Conservation (phyloP, 306 rosid genomes). For the Casuarina glauca region DNA sequence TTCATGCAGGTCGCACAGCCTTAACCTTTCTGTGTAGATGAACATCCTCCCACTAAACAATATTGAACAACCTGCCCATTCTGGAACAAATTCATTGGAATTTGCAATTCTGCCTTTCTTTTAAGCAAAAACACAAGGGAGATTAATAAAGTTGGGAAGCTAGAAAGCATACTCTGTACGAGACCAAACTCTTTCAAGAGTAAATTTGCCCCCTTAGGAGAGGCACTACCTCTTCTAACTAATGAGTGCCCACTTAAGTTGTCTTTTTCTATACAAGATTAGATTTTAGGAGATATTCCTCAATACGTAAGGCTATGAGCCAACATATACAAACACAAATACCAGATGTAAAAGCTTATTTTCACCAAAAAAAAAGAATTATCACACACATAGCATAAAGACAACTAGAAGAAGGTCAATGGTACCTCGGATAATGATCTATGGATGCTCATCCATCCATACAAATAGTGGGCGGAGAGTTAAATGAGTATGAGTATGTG, state of each 20-base stretch:
- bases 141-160: not conserved
- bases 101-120: not conserved
- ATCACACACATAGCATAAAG: not conserved
- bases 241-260: not conserved
- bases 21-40: not conserved
- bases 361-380: not conserved
- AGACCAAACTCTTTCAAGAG: not conserved
- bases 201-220: not conserved
- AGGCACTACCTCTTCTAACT: not conserved
- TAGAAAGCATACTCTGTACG: not conserved
- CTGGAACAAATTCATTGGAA: not conserved
- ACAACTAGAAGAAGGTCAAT: not conserved
- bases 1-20: not conserved
- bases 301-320: not conserved
- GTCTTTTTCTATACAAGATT: not conserved
- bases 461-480: not conserved
- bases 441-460: not conserved
- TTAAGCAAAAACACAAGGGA: not conserved
- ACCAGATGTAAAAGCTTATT: not conserved
- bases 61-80: not conserved
- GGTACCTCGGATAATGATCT: not conserved
- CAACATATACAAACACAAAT: not conserved
- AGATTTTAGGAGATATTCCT: not conserved
- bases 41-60: not conserved
- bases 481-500: not conserved